Conservation (phyloP, 257 asterid species). For the Forsythia suspensa region DNA sequence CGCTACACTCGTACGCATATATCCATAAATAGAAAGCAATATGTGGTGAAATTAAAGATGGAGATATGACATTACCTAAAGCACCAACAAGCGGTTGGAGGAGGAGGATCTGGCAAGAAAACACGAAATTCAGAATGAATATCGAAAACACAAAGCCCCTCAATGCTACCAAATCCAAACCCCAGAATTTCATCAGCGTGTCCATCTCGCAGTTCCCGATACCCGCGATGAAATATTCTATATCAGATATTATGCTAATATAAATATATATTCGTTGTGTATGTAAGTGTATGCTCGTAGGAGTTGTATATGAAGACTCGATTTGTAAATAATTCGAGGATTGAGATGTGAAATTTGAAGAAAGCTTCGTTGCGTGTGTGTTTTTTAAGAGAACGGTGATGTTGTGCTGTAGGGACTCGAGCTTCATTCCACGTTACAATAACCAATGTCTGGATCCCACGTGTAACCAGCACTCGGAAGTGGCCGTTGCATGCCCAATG, state of each 20-base stretch:
- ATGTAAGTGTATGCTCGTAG: background rate
- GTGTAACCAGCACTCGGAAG: slow-evolving; percentile 18
- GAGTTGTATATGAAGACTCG: background rate
- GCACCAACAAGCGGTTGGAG: slow-evolving; percentile 85
- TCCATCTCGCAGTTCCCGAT: slow-evolving; percentile 28
- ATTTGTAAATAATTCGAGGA: background rate
- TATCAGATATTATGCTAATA: slow-evolving; percentile 10
- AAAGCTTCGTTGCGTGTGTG: no score
- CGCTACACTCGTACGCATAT: background rate
- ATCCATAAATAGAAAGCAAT: background rate
- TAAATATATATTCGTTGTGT: background rate
- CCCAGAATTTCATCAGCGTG: slow-evolving; percentile 43
- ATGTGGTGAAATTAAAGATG: no score
- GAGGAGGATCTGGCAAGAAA: slow-evolving; percentile 69
- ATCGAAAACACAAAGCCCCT: slow-evolving; percentile 53
- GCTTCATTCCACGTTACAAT: slow-evolving; percentile 49
- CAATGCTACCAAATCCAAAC: slow-evolving; percentile 58
- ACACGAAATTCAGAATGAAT: slow-evolving; percentile 62
- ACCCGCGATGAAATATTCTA: background rate
- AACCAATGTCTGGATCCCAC: slow-evolving; percentile 44
- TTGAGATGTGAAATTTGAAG: background rate
- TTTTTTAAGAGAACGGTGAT: background rate
- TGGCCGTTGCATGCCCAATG: background rate
- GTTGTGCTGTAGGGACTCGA: slow-evolving; percentile 10
- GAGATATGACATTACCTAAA: slow-evolving; percentile 33